Conservation (phyloP, 1,139 yeast genomes). For the Candida tropicalis region DNA sequence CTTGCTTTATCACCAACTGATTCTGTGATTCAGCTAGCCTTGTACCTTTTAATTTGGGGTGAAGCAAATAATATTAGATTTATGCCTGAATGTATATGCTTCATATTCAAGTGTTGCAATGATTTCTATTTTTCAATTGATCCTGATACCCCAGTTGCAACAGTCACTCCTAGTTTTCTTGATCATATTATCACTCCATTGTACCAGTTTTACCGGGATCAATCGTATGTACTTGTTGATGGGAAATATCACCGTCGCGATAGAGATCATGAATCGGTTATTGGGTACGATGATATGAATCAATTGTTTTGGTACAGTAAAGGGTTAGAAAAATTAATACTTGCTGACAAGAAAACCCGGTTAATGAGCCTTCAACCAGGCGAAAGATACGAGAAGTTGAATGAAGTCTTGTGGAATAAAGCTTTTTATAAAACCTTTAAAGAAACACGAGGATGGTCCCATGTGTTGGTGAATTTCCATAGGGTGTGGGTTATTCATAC, state of each 20-base stretch:
- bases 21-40: slow-evolving; percentile 64
- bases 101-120: slow-evolving; percentile 74
- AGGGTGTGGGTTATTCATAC: slow-evolving; percentile 66
- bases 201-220: slow-evolving; percentile 62
- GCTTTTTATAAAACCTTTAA: slow-evolving; percentile 56
- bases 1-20: slow-evolving; percentile 52
- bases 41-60: slow-evolving; percentile 83
- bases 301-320: slow-evolving; percentile 62
- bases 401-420: slow-evolving; percentile 51
- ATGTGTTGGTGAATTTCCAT: slow-evolving; percentile 56
- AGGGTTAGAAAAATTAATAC: slow-evolving; percentile 47
- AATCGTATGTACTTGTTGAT: slow-evolving; percentile 44
- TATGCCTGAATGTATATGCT: slow-evolving; percentile 85
- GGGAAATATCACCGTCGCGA: slow-evolving; percentile 45
- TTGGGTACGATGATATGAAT: slow-evolving; percentile 69
- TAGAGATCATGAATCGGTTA: slow-evolving; percentile 53
- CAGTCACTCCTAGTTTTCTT: slow-evolving; percentile 42
- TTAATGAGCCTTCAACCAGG: slow-evolving; percentile 46
- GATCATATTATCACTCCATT: slow-evolving; percentile 77
- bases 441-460: slow-evolving; percentile 64
- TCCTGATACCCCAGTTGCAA: slow-evolving; percentile 26
- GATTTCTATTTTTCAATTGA: slow-evolving; percentile 61
- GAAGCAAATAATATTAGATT: slow-evolving; percentile 83
- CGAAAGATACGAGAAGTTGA: slow-evolving; percentile 48
- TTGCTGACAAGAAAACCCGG: slow-evolving; percentile 36